Percentiles rank a stretch among this genome's conserved stretches.
phyloP scores from a whole-genome alignment of 768 basidiomycete species.

The Leccinum sublutescens region DNA sequence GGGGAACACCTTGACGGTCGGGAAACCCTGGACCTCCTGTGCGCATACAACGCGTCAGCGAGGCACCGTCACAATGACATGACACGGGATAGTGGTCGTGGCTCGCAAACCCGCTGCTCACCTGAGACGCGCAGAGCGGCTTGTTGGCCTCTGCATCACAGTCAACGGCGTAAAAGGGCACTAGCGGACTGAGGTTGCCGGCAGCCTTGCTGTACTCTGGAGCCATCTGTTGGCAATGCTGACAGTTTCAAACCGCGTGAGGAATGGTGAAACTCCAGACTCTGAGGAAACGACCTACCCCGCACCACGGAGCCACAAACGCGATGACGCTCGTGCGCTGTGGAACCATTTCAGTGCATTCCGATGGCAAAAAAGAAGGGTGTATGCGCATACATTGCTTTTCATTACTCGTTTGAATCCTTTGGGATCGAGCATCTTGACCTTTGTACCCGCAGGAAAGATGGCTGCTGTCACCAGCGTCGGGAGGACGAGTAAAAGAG shows the following conservation, averaged over 20 bases:
- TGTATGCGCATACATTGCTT: slow-evolving; percentile 55
- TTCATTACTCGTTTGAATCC: slow-evolving; percentile 72
- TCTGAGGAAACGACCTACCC: slow-evolving; percentile 51
- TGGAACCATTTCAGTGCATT: background rate
- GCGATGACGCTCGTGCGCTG: slow-evolving; percentile 80
- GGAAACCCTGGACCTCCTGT: slow-evolving; percentile 84
- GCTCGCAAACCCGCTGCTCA: slow-evolving; percentile 14
- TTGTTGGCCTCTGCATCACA: slow-evolving; percentile 85
- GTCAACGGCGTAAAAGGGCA: slow-evolving; percentile 91
- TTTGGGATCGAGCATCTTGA: slow-evolving; percentile 73
- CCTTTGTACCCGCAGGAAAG: slow-evolving; percentile 52
- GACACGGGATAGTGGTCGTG: background rate
- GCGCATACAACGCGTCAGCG: background rate
- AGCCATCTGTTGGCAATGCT: slow-evolving; percentile 81
- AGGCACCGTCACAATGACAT: background rate
- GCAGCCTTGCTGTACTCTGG: slow-evolving; percentile 88
- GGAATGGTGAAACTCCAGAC: background rate
- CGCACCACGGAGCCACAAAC: slow-evolving; percentile 95
- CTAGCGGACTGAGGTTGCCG: slow-evolving; percentile 68
- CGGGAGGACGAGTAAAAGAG: slow-evolving; percentile 30
- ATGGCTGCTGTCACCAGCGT: slow-evolving; percentile 43
- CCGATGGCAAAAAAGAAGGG: background rate
- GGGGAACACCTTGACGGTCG: slow-evolving; percentile 91
- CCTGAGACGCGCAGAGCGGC: slow-evolving; percentile 78
- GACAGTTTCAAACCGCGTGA: background rate